Evolutionary conservation across 257 asterid genomes (phyloP), one percentile per base, ranked within the genome.

Genomic region (Rehmannia glutinosa): DNA sequence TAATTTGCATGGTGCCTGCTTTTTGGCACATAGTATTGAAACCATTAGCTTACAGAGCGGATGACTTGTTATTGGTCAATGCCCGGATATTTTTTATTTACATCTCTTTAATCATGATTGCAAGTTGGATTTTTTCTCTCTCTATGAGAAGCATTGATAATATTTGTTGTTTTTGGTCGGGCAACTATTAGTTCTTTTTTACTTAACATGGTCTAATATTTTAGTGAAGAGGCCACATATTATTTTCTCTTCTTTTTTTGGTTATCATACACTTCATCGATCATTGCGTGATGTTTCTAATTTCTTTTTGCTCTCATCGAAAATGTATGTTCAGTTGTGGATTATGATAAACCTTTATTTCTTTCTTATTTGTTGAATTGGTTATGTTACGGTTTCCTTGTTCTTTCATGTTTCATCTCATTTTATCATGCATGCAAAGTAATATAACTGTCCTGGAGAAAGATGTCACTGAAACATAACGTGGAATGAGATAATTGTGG

Each of bases 1-100:
- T 58, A 21, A 35, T 39, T 30, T 23, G 38, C 42, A 42, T 56
- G 36, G 43, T 43, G 55, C 38, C 12, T 49, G 35, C 42, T 17
- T 38, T 59, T 70, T 43, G 42, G 39, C 27, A 38, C 52, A 70
- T 64, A 45, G 45, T 55, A 46, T 60, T 32, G 46, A 54, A 47
- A 39, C 64, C 75, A 62, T 47, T 28, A 55, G 79, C 33, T 50
- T 52, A 43, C 17, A 36, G 8, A 30, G 68, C 58, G 61, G 28
- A 15, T 46, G 63, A 49, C 67, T 53, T 49, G 43, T 21, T 58
- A 41, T 19, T 45, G 11, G 39, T 55, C 46, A 39, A 42, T 49
- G 25, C 67, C 25, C 39, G 32, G 36, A 16, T 47, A 24, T 27
- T 36, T 65, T 71, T 43, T 8, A 28, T 62, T 21, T 24, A 24